Conservation (phyloP, 495 filamentous ascomycete species). For the Penicillium riverlandense region DNA sequence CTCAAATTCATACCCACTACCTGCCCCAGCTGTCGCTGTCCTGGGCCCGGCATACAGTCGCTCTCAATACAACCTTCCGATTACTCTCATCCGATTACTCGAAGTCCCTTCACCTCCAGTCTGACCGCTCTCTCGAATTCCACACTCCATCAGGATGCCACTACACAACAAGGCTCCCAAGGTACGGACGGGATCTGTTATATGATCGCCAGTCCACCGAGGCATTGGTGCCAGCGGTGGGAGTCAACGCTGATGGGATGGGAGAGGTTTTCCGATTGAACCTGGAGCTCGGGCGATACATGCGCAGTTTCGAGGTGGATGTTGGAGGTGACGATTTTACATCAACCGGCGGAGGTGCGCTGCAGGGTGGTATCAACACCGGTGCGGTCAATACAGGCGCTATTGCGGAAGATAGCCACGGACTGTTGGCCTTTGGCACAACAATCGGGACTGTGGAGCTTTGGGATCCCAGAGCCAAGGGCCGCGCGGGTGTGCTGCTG, state of each 20-base stretch:
- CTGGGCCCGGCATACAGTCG: slow-evolving; percentile 84
- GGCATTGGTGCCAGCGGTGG: slow-evolving; percentile 79
- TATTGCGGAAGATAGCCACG: slow-evolving; percentile 85
- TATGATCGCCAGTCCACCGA: slow-evolving; percentile 85
- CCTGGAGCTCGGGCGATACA: slow-evolving; percentile 82
- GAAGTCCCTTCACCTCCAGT: slow-evolving; percentile 90
- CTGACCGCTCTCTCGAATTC: slow-evolving; percentile 85
- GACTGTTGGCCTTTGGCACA: slow-evolving; percentile 91
- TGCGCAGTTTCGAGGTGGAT: slow-evolving; percentile 73
- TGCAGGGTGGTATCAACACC: slow-evolving; percentile 76
- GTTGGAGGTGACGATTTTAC: slow-evolving; percentile 74
- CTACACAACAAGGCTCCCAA: slow-evolving; percentile 76
- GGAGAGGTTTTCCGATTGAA: slow-evolving; percentile 93
- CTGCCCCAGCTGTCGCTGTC: slow-evolving; percentile 88
- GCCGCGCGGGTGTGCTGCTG: slow-evolving; percentile 69
- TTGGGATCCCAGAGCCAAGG: slow-evolving; percentile 82
- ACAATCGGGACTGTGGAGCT: slow-evolving; percentile 92
- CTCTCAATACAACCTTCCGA: slow-evolving; percentile 89
- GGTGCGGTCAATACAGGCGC: slow-evolving; percentile 86
- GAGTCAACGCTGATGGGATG: slow-evolving; percentile 71
- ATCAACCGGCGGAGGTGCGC: slow-evolving; percentile 53
- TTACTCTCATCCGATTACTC: slow-evolving; percentile 91
- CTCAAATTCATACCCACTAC: slow-evolving; percentile 93
- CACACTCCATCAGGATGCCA: slow-evolving; percentile 88
- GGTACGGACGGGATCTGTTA: slow-evolving; percentile 84